These are phyloP conservation scores for Erigeron canadensis DNA, from an alignment of 129 eudicot species.

Conservation along the genomic window DNA sequence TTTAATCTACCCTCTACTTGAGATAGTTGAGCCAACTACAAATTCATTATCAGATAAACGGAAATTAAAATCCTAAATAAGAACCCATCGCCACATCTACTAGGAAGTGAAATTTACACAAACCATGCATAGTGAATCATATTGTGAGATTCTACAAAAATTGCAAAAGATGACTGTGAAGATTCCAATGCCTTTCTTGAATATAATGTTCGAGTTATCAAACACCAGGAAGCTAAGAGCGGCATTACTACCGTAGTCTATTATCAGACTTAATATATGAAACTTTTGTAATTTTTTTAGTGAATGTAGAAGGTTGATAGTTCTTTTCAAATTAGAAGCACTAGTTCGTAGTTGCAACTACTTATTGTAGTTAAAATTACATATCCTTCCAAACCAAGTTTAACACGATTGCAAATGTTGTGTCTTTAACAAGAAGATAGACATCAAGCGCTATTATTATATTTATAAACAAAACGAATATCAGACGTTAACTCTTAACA, in stretches of 20 bases:
- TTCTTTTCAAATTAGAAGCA: too few relatives aligned
- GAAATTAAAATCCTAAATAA: slow-evolving; percentile 10
- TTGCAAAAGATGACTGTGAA: slow-evolving; percentile 10
- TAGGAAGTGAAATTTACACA: not conserved
- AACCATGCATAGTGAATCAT: not conserved
- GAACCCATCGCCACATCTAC: not conserved
- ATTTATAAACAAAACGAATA: not conserved
- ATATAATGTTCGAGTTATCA: slow-evolving; percentile 11
- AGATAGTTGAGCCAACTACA: slow-evolving; percentile 7
- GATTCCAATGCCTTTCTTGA: slow-evolving; percentile 8
- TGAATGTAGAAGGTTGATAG: too few relatives aligned
- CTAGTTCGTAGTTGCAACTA: too few relatives aligned
- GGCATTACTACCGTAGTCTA: not conserved
- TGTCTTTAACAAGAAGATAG: too few relatives aligned
- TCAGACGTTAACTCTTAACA: slow-evolving; percentile 8
- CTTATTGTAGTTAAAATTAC: too few relatives aligned
- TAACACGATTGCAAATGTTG: too few relatives aligned
- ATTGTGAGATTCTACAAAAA: slow-evolving; percentile 7
- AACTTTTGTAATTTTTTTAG: too few relatives aligned
- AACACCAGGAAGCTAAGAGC: slow-evolving; percentile 5
- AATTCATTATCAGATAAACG: slow-evolving; percentile 2
- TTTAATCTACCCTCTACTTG: slow-evolving; percentile 20
- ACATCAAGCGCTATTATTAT: too few relatives aligned
- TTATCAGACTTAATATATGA: too few relatives aligned
- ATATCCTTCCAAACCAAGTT: too few relatives aligned